Base-by-base conservation (phyloP, 1,139 yeast species). In the Geotrichum armillariae region DNA sequence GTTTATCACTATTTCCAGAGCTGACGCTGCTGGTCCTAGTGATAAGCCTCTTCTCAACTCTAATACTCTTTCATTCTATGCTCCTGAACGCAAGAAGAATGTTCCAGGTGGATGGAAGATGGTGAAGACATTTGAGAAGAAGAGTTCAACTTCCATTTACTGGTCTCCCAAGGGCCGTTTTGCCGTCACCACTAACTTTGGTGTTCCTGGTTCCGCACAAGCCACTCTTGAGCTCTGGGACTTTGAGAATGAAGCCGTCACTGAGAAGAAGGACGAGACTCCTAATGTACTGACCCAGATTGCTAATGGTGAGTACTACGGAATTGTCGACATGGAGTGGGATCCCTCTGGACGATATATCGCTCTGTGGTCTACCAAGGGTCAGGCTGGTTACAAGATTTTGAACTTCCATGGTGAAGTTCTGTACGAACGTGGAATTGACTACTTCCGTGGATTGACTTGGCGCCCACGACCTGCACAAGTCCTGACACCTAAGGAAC, bases 401-500 rank as follows among this genome's bases (percentile, higher is more conserved):
- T 90, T 78, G 72, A 95, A 89, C 68, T 79, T 88, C 68, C 83
- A 88, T 48, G 99, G 99, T 63, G 77, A 76, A 59, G 60, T 83
- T 58, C 70, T 89, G 57, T 81, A 83, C 61, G 95, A 87, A 62
- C 95, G 89, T 63, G 72, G 79, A 33, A 69, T 87, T 54, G 95
- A 88, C 63, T 86, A 83, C 56, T 89, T 94, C 78, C 88, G 84
- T 72, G 91, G 87, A 57, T 86, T 93, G 63, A 76, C 83, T 56
- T 94, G 99, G 99, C 86, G 99, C 77, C 98, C 99, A 61, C 84
- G 99, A 72, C 99, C 99, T 47, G 82, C 79, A 18, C 77, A 91
- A 4, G 72, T 83, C 57, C 80, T 94, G 66, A 74, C 83, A 54
- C 82, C 83, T 62, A 84, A 82, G 59, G 95, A 89, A 66, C 79